Evolutionary conservation across 1,284 basidiomycete genomes (phyloP).

Genomic region (Cryptococcus deneoformans): DNA sequence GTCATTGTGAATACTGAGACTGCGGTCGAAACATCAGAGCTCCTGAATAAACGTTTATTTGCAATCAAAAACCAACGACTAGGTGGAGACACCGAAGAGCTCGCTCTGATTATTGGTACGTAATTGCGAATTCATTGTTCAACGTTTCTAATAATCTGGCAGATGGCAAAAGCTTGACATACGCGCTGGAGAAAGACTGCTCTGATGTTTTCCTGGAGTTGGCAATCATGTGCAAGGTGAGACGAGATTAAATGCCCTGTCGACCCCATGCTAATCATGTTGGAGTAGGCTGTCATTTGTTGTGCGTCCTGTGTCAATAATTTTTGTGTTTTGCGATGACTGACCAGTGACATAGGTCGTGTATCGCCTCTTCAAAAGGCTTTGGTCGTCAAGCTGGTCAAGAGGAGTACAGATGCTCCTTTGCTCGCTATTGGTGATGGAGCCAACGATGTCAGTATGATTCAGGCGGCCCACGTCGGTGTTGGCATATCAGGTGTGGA

Average conservation of each 20-base stretch:
- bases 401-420: slow-evolving; percentile 90
- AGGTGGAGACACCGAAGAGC: slow-evolving; percentile 87
- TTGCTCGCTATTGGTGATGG: slow-evolving; percentile 83
- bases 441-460: slow-evolving; percentile 61
- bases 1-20: slow-evolving; percentile 93
- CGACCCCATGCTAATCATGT: background rate
- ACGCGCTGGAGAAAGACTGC: slow-evolving; percentile 88
- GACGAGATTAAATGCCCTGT: slow-evolving; percentile 1
- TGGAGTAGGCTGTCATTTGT: slow-evolving; percentile 76
- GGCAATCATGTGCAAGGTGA: slow-evolving; percentile 88
- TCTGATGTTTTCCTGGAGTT: slow-evolving; percentile 88
- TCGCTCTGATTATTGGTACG: slow-evolving; percentile 89
- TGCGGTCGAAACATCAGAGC: slow-evolving; percentile 77
- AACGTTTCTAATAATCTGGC: background rate
- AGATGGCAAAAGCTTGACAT: slow-evolving; percentile 95
- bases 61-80: slow-evolving; percentile 92
- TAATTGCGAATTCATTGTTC: background rate
- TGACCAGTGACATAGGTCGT: slow-evolving; percentile 60
- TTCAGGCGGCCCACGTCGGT: slow-evolving; percentile 65
- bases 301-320: slow-evolving; percentile 57
- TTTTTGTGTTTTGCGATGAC: background rate
- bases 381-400: slow-evolving; percentile 96
- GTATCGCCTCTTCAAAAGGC: slow-evolving; percentile 98
- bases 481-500: slow-evolving; percentile 98
- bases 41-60: slow-evolving; percentile 79